Evolutionary conservation across 495 filamentous ascomycete genomes (phyloP).

Genomic region (Neurospora intermedia): DNA sequence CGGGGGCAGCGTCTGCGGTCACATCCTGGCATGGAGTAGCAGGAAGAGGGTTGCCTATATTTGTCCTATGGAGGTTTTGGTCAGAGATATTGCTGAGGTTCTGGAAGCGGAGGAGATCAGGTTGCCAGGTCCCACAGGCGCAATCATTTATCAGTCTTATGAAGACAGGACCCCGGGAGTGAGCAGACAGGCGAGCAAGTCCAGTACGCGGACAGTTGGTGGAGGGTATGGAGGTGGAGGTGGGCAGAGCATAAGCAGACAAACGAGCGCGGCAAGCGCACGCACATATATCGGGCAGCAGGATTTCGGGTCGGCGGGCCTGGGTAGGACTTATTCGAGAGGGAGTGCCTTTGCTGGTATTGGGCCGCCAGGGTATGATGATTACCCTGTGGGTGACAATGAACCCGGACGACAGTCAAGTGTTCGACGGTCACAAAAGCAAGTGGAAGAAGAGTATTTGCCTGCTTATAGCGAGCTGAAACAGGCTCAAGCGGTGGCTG

Average conservation of each 20-base stretch:
- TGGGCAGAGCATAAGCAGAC: neutral
- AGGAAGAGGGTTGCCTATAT: conserved; percentile 73
- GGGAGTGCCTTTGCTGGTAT: neutral
- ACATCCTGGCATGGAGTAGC: conserved; percentile 78
- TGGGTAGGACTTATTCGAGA: neutral
- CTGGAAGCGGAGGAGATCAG: conserved; percentile 47
- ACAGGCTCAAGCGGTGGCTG: neutral
- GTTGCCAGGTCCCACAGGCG: conserved; percentile 36
- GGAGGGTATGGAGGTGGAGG: neutral
- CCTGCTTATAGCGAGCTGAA: neutral
- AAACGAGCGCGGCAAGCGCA: neutral
- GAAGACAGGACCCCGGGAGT: neutral
- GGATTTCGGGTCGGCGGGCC: neutral
- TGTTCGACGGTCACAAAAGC: neutral
- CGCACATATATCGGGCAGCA: neutral
- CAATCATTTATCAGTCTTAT: conserved; percentile 5
- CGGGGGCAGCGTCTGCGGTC: conserved; percentile 71
- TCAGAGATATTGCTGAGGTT: conserved; percentile 72
- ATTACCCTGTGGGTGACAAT: neutral
- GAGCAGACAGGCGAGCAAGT: neutral
- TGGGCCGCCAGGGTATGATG: neutral
- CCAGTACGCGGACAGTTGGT: neutral
- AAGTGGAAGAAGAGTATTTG: neutral
- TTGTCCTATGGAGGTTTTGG: conserved; percentile 83
- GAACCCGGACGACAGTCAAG: neutral